Evolutionary conservation across 2,329 filamentous ascomycete genomes (phyloP), one percentile per base, ranked within the genome.

Genomic region (Botrytis medusae): DNA sequence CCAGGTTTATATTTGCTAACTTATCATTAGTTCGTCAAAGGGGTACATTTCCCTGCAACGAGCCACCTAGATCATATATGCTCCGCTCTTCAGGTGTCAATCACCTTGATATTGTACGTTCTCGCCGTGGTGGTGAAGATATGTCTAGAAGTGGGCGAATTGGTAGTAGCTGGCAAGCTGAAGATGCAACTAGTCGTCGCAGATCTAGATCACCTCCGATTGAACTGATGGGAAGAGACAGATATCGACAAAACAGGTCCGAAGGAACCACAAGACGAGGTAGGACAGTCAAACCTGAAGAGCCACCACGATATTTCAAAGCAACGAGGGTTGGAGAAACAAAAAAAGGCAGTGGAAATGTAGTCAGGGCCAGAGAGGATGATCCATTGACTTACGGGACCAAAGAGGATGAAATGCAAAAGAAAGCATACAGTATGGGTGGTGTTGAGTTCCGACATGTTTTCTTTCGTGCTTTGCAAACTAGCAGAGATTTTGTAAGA

Each of bases 381-480:
- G 10, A 22, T 6, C n/a, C 59, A n/a, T 48, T 20, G 20, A 32
- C 46, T 25, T 75, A 73, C 29, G 2, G 18, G 18, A 34, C 57
- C 2, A 71, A 74, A 54, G 77, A 77, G 51, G 71, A 69, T 16
- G 4, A 73, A 3, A 78, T 78, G 77, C 75, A 77, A 51, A 25
- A 25, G 7, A 76, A 74, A 44, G 76, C 74, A 34, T 74, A 65
- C 6, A 22, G 34, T 22, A 57, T 44, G 29, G 72, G 74, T 6
- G 74, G 74, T 20, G 14, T n/a, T 25, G 32, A 34, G 3, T 54
- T 74, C 22, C 62, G 76, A 37, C 67, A 51, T 54, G 61, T 68
- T 32, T 78, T 78, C 60, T 78, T 78, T 46, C 69, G 75, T 25
- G 73, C 72, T 51, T 40, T 78, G 7, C 77, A 78, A 48, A 72